Percentiles rank a stretch among this genome's conserved stretches.
These are phyloP conservation scores for Chrysanthemum makinoi DNA, from an alignment of 129 eudicot species.

Conservation along the genomic window DNA sequence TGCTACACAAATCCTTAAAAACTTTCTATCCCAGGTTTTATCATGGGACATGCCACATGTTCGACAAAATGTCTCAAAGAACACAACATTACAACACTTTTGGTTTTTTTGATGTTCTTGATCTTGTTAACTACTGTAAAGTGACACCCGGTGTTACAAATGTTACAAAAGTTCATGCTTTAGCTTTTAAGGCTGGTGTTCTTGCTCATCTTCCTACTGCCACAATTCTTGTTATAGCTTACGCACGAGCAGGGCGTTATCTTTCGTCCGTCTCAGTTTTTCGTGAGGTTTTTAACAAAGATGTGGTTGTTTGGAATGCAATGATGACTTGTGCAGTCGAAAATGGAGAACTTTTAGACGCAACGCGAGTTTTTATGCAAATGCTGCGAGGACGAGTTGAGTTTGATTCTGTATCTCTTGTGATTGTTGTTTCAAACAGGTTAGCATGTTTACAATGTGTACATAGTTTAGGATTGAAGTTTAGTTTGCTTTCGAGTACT, in stretches of 20 bases:
- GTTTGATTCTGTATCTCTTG: conserved; percentile 35
- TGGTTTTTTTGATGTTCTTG: conserved; percentile 40
- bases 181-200: conserved; percentile 53
- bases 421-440: too few relatives aligned
- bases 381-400: conserved; percentile 42
- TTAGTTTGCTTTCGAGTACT: too few relatives aligned
- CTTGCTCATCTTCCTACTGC: conserved; percentile 45
- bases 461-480: too few relatives aligned
- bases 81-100: neutral
- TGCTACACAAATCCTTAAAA: too few relatives aligned
- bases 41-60: conserved; percentile 23
- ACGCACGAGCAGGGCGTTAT: conserved; percentile 45
- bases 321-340: conserved; percentile 45
- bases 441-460: too few relatives aligned
- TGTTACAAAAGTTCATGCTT: conserved; percentile 40
- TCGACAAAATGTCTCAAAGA: conserved; percentile 54
- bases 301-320: conserved; percentile 70
- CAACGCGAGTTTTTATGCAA: conserved; percentile 35
- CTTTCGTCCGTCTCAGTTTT: conserved; percentile 37
- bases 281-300: conserved; percentile 44
- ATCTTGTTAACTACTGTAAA: conserved; percentile 37
- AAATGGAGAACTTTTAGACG: conserved; percentile 23
- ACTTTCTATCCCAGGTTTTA: neutral
- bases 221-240: conserved; percentile 48
- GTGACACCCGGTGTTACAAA: conserved; percentile 20